Percentiles rank a stretch among this genome's conserved stretches.
Evolutionary conservation across 1,284 basidiomycete genomes (phyloP).

Genomic region (Austropuccinia psidii): DNA sequence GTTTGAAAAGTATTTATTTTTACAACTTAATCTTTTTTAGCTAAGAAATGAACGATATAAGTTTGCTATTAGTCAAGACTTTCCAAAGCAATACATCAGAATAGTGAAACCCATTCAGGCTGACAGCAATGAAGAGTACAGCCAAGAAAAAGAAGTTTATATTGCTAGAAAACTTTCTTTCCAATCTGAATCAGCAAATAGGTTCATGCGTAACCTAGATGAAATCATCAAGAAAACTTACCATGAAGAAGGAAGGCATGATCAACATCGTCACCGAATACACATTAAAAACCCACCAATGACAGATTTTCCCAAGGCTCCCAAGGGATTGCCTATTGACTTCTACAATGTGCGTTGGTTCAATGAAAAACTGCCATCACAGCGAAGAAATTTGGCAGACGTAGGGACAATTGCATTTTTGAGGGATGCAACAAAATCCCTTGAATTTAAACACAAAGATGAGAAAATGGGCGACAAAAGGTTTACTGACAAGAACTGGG

Average conservation of each 20-base stretch:
- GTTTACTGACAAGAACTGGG: background rate
- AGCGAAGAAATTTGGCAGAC: background rate
- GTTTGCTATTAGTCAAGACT: background rate
- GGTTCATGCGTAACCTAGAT: background rate
- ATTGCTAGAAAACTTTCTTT: background rate
- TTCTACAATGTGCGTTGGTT: background rate
- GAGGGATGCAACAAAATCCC: background rate
- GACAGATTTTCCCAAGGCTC: background rate
- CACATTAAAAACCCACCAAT: background rate
- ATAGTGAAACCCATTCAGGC: background rate
- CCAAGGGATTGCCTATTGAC: background rate
- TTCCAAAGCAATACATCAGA: background rate
- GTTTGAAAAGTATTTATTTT: too few relatives aligned
- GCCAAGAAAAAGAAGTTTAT: background rate
- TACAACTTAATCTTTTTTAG: too few relatives aligned
- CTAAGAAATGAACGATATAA: too few relatives aligned
- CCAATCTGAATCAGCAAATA: background rate
- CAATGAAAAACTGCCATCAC: background rate
- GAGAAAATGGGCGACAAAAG: conserved; percentile 14
- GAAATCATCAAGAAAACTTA: background rate
- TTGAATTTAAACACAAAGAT: background rate
- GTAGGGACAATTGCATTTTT: background rate
- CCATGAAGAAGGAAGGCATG: background rate
- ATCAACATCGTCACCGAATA: background rate
- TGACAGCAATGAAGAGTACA: background rate